phyloP scores from a whole-genome alignment of 345 rosid genomes.

The Acer saccharum region DNA sequence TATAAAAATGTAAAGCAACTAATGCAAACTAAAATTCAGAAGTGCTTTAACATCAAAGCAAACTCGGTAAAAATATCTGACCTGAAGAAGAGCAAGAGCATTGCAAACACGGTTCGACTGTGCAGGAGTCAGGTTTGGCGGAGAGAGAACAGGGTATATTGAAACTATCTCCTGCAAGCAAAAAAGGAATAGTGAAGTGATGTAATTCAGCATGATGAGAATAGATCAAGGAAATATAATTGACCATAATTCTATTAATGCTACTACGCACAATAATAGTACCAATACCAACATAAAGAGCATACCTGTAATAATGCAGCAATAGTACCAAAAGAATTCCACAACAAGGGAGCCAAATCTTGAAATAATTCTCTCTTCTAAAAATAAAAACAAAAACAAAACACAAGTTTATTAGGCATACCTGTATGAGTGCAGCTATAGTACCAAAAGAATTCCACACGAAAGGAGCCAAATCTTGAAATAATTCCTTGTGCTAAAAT shows the following conservation, averaged over 20 bases:
- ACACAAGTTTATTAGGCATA: constrained; percentile 39
- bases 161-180: constrained; percentile 87
- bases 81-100: constrained; percentile 99
- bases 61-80: constrained; percentile 16
- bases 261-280: not conserved
- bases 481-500: constrained; percentile 46
- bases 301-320: constrained; percentile 80
- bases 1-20: not conserved
- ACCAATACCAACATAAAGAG: constrained; percentile 27
- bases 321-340: constrained; percentile 85
- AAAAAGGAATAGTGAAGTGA: not conserved
- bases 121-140: constrained; percentile 86
- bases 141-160: constrained; percentile 92
- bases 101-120: constrained; percentile 98
- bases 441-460: constrained; percentile 57
- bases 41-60: not conserved
- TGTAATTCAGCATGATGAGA: not conserved
- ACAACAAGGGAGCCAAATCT: constrained; percentile 91
- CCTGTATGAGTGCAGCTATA: constrained; percentile 52
- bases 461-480: constrained; percentile 51
- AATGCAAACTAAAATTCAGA: not conserved
- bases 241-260: not conserved
- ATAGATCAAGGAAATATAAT: not conserved
- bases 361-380: constrained; percentile 95
- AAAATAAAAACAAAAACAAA: constrained; percentile 35